These are phyloP conservation scores for Fagus crenata DNA, from an alignment of 306 rosid species.

Conservation along the genomic window DNA sequence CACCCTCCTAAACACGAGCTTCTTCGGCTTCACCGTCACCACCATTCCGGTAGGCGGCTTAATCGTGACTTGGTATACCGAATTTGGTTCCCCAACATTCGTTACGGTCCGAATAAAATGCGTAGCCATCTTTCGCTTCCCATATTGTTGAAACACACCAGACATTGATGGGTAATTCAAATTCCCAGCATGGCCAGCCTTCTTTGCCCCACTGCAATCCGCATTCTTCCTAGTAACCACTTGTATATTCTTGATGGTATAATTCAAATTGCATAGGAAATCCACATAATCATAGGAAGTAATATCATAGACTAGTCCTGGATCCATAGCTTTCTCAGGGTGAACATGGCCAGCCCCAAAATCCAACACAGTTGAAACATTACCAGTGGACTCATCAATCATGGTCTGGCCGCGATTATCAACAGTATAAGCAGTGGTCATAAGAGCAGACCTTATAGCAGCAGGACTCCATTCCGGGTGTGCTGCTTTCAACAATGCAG, in stretches of 20 bases:
- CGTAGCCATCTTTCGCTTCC: slow-evolving; percentile 68
- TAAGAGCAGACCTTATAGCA: slow-evolving; percentile 73
- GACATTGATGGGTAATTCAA: slow-evolving; percentile 80
- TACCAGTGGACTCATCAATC: slow-evolving; percentile 84
- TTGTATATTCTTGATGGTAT: slow-evolving; percentile 58
- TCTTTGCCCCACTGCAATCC: slow-evolving; percentile 68
- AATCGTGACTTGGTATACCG: slow-evolving; percentile 56
- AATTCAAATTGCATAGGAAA: slow-evolving; percentile 85
- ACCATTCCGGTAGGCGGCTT: slow-evolving; percentile 54
- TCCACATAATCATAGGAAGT: slow-evolving; percentile 60
- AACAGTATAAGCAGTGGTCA: slow-evolving; percentile 79
- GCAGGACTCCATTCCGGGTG: slow-evolving; percentile 95
- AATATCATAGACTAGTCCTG: slow-evolving; percentile 72
- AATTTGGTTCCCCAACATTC: slow-evolving; percentile 74
- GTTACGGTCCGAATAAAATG: slow-evolving; percentile 85
- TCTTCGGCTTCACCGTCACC: slow-evolving; percentile 76
- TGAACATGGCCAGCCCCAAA: slow-evolving; percentile 88
- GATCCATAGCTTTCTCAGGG: slow-evolving; percentile 80
- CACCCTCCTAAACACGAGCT: slow-evolving; percentile 56
- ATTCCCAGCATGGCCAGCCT: slow-evolving; percentile 77
- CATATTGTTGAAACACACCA: slow-evolving; percentile 76
- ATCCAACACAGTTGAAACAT: slow-evolving; percentile 66
- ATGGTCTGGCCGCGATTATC: slow-evolving; percentile 65
- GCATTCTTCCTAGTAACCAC: slow-evolving; percentile 64
- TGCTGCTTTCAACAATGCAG: slow-evolving; percentile 82